Evolutionary conservation across 2,329 filamentous ascomycete genomes (phyloP), one percentile per base, ranked within the genome.

Genomic region (Penicillium sp.): DNA sequence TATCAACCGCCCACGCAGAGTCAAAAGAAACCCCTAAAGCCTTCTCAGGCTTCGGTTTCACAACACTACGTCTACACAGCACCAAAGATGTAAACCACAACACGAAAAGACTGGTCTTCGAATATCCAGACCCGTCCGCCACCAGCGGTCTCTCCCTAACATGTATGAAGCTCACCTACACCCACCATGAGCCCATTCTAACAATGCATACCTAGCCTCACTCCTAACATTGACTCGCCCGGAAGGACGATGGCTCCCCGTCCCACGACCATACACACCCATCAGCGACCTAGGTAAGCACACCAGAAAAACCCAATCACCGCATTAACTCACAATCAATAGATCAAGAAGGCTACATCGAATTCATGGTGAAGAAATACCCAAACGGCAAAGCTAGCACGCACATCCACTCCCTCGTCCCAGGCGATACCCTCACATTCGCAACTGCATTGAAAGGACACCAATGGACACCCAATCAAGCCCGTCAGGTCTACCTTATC

Each of bases 281-380:
- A 75, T 88, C 48, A 84, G 77, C 58, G 70, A 78, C 40, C 72
- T 78, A 14, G 73, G 82, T 83, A 71, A 41, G 71, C 57, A 31
- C 13, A 34, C 29, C 11, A 32, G 41, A 11, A 36, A 27, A 21
- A 24, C 11, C 34, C 31, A 32, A 49, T 11, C 24, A 54, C 38
- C 24, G 24, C 14, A 49, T 18, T 18, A 45, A 8, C 41, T 61
- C 24, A 61, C 45, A 40, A 31, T 1, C 14, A 16, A 1, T 66
- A 81, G 82, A 84, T 36, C 76, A 84, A 36, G 76, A 77, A 2
- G 87, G 86, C 5, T 76, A 76, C 53, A 62, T 90, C 6, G 85
- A 88, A 9, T 74, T 90, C 16, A 73, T 89, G 43, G 80, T 90
- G 13, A 90, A 90, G 71, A 77, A 81, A 53, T 90, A 90, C 63